These are phyloP conservation scores for Cordyceps militaris DNA, from an alignment of 2,329 filamentous ascomycete genomes.

Conservation along the genomic window DNA sequence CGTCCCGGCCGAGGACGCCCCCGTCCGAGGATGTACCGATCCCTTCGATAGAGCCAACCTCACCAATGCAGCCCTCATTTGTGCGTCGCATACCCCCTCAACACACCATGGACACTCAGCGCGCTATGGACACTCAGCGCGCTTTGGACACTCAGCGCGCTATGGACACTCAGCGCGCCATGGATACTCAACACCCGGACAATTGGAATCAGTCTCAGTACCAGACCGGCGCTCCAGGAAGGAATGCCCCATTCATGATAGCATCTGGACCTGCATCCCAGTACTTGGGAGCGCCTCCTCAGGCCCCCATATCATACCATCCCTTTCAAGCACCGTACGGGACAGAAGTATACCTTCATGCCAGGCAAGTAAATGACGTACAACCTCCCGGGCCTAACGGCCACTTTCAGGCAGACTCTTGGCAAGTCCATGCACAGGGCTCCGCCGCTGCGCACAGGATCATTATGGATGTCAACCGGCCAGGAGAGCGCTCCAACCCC, in stretches of 20 bases:
- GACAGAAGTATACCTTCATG: background rate
- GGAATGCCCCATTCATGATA: background rate
- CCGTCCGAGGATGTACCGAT: conserved; percentile 36
- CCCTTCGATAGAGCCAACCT: conserved; percentile 39
- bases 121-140: no score
- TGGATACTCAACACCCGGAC: conserved; percentile 15
- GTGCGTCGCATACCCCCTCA: conserved; percentile 27
- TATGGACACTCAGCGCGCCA: conserved; percentile 20
- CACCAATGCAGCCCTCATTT: conserved; percentile 31
- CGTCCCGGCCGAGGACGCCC: conserved; percentile 9
- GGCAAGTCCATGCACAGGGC: conserved; percentile 14
- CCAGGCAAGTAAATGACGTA: conserved; percentile 2
- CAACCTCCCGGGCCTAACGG: conserved; percentile 1
- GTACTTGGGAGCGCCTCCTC: background rate
- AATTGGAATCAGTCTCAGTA: background rate
- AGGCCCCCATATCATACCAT: background rate
- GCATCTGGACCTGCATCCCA: background rate
- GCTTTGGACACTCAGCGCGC: conserved; percentile 23
- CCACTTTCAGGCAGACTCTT: background rate
- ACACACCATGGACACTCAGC: conserved; percentile 18
- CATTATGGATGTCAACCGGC: conserved; percentile 24
- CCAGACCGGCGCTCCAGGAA: background rate
- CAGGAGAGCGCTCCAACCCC: conserved; percentile 26
- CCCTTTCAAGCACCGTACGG: background rate
- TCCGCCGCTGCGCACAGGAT: conserved; percentile 22